phyloP scores from a whole-genome alignment of 257 asterid genomes.

The Knoxia roxburghii region DNA sequence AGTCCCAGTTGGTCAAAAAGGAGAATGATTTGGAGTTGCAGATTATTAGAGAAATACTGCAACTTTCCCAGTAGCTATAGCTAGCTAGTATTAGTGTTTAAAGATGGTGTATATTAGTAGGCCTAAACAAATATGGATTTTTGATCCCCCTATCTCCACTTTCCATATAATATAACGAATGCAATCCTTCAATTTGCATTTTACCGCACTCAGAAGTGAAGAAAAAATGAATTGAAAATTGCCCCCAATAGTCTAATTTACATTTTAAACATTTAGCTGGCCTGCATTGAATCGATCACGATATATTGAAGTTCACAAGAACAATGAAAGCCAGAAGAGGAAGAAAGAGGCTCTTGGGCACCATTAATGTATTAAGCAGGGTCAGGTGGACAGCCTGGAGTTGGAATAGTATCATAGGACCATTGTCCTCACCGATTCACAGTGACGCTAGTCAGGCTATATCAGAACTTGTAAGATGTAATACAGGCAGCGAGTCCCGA shows the following conservation, averaged over 20 bases:
- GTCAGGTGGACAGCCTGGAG: neutral
- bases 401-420: neutral
- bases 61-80: neutral
- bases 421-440: neutral
- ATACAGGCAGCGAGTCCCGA: too few relatives aligned
- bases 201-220: too few relatives aligned
- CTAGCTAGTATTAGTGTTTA: neutral
- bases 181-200: neutral
- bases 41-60: neutral
- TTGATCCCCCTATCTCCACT: constrained; percentile 1
- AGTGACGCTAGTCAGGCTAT: too few relatives aligned
- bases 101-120: constrained; percentile 17
- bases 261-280: too few relatives aligned
- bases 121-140: constrained; percentile 9
- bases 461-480: too few relatives aligned
- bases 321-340: too few relatives aligned
- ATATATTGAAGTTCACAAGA: too few relatives aligned
- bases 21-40: constrained; percentile 11
- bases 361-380: too few relatives aligned
- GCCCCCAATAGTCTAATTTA: too few relatives aligned
- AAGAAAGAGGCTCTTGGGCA: too few relatives aligned
- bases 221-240: too few relatives aligned
- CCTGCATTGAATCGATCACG: too few relatives aligned
- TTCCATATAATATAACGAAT: neutral
- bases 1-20: constrained; percentile 17